Evolutionary conservation across 2,329 filamentous ascomycete genomes (phyloP).

Genomic region (Aspergillus sergii): DNA sequence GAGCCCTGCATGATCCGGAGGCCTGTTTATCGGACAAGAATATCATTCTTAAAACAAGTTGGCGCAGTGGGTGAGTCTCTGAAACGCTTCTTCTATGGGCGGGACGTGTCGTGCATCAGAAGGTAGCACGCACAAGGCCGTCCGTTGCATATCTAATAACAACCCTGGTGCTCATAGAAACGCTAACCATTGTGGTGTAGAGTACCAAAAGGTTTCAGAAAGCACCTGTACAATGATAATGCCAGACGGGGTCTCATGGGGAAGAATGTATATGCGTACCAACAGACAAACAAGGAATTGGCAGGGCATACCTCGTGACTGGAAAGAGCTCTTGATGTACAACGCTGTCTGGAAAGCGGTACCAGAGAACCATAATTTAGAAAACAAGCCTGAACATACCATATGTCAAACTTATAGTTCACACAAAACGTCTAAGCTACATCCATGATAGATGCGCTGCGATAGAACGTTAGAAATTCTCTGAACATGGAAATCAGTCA

Average conservation of each 20-base stretch:
- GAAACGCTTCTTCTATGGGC: background rate
- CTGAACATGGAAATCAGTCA: background rate
- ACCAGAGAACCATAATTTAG: background rate
- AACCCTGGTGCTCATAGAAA: background rate
- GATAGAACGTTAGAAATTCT: background rate
- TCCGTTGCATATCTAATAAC: background rate
- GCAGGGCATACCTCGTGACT: background rate
- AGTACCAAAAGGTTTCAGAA: conserved; percentile 4
- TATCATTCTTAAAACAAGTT: background rate
- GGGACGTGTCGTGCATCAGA: background rate
- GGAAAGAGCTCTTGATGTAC: background rate
- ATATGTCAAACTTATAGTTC: background rate
- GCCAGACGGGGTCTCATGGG: conserved; percentile 3
- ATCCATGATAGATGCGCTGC: background rate
- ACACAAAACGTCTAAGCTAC: background rate
- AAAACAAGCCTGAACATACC: background rate
- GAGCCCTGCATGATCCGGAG: conserved; percentile 35
- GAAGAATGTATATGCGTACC: conserved; percentile 10
- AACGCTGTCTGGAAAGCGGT: background rate
- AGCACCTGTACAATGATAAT: conserved; percentile 10
- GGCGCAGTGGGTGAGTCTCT: background rate
- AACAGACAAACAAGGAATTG: background rate
- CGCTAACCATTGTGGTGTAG: background rate
- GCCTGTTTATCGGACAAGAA: background rate
- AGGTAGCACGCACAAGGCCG: too few relatives aligned